Evolutionary conservation across 257 asterid genomes (phyloP).

Genomic region (Nicotiana otophora): DNA sequence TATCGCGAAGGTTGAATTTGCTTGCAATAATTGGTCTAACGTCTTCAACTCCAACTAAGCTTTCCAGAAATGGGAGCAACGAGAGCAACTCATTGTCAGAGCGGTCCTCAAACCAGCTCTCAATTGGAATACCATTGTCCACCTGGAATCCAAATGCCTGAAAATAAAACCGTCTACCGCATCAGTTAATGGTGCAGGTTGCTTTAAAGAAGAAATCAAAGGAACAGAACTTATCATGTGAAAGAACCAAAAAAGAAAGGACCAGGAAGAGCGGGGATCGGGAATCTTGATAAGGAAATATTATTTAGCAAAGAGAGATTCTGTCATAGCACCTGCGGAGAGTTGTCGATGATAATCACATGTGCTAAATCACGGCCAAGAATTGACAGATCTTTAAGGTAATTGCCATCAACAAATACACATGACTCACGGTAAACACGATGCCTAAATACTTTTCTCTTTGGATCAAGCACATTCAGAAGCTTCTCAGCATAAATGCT

Average conservation of each 20-base stretch:
- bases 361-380: constrained; percentile 95
- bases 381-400: constrained; percentile 87
- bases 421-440: constrained; percentile 96
- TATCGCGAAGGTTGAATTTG: constrained; percentile 67
- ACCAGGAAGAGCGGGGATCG: background rate
- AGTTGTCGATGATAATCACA: constrained; percentile 83
- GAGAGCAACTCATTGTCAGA: constrained; percentile 57
- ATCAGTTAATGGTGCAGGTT: background rate
- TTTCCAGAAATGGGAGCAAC: constrained; percentile 81
- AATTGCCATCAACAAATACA: constrained; percentile 81
- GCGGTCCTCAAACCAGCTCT: constrained; percentile 93
- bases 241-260: background rate
- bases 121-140: constrained; percentile 96
- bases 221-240: constrained; percentile 1
- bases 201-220: background rate
- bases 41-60: constrained; percentile 69
- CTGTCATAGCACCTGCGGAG: constrained; percentile 76
- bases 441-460: constrained; percentile 85
- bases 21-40: constrained; percentile 75
- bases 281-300: background rate
- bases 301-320: background rate
- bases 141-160: constrained; percentile 99
- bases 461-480: constrained; percentile 82
- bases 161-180: background rate
- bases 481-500: constrained; percentile 95